A percentile compares a stretch with the other conserved stretches of the same genome.
phyloP scores from a whole-genome alignment of 495 filamentous ascomycete species.

The Daldinia concentrica region DNA sequence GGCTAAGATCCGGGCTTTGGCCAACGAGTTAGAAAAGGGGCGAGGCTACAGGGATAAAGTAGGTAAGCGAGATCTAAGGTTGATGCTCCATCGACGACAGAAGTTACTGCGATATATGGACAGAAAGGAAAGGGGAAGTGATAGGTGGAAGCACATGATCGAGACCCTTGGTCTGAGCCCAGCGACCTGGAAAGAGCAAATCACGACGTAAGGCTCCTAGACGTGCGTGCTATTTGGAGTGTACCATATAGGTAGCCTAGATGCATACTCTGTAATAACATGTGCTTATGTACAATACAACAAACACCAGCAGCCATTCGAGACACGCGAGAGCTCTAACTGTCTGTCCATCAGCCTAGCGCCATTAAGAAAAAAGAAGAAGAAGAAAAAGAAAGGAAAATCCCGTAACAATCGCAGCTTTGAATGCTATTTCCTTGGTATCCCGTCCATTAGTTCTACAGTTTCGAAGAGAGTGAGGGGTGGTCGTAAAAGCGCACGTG shows the following conservation, averaged over 20 bases:
- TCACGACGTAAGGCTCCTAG: slow-evolving; percentile 66
- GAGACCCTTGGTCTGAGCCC: slow-evolving; percentile 85
- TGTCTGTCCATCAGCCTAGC: slow-evolving; percentile 38
- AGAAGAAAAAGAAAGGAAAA: slow-evolving; percentile 10
- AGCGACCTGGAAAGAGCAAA: slow-evolving; percentile 86
- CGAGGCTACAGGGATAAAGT: slow-evolving; percentile 78
- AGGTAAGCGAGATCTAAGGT: slow-evolving; percentile 87
- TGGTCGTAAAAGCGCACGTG: slow-evolving; percentile 7
- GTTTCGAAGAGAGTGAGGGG: slow-evolving; percentile 34
- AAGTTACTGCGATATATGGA: slow-evolving; percentile 86
- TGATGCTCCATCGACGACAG: slow-evolving; percentile 89
- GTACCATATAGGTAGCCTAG: slow-evolving; percentile 39
- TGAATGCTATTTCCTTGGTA: slow-evolving; percentile 40
- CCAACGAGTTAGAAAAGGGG: slow-evolving; percentile 65
- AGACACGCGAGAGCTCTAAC: slow-evolving; percentile 34
- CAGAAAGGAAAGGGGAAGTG: slow-evolving; percentile 87
- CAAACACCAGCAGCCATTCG: slow-evolving; percentile 28
- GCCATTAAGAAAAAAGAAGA: slow-evolving; percentile 14
- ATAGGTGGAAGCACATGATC: slow-evolving; percentile 85
- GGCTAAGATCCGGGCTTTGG: slow-evolving; percentile 86
- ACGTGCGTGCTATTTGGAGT: slow-evolving; percentile 20
- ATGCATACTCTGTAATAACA: slow-evolving; percentile 41
- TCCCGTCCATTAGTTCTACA: slow-evolving; percentile 51
- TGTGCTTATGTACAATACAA: slow-evolving; percentile 41
- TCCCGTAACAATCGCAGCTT: slow-evolving; percentile 29